These are phyloP conservation scores for Fraxinus sp. DNA, from an alignment of 305 asterid species.

Conservation along the genomic window DNA sequence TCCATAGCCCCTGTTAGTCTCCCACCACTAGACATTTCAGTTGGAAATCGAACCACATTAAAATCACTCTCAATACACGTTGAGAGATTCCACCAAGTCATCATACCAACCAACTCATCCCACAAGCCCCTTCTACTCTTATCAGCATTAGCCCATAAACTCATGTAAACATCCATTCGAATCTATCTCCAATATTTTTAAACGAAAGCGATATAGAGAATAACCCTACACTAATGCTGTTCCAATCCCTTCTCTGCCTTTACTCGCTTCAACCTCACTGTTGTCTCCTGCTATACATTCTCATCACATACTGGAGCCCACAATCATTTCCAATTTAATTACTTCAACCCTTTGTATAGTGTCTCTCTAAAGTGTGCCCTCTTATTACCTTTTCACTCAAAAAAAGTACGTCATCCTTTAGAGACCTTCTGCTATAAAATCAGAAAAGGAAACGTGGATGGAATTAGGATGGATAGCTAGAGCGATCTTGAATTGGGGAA, in stretches of 20 bases:
- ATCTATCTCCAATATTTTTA: not conserved
- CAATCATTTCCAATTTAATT: not conserved
- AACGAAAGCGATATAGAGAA: not conserved
- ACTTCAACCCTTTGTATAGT: not conserved
- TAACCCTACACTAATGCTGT: not conserved
- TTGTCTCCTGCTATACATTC: not conserved
- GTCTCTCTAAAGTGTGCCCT: not conserved
- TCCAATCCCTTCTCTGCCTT: not conserved
- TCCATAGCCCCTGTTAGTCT: not conserved
- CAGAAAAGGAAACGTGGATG: not conserved
- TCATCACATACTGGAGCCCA: not conserved
- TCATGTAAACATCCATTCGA: not conserved
- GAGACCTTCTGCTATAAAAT: not conserved
- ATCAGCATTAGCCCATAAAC: not conserved
- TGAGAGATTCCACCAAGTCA: not conserved
- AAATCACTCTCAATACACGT: not conserved
- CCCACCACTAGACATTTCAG: not conserved
- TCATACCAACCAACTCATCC: not conserved
- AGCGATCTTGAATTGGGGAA: not conserved
- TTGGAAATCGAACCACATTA: not conserved
- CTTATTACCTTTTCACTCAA: not conserved
- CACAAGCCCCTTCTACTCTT: not conserved
- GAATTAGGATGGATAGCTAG: not conserved
- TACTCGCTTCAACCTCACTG: not conserved
- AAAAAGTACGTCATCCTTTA: not conserved